Evolutionary conservation across 75 land plant genomes (phyloP), one percentile per base, ranked within the genome.

Genomic region (Pseudotsuga menziesii): DNA sequence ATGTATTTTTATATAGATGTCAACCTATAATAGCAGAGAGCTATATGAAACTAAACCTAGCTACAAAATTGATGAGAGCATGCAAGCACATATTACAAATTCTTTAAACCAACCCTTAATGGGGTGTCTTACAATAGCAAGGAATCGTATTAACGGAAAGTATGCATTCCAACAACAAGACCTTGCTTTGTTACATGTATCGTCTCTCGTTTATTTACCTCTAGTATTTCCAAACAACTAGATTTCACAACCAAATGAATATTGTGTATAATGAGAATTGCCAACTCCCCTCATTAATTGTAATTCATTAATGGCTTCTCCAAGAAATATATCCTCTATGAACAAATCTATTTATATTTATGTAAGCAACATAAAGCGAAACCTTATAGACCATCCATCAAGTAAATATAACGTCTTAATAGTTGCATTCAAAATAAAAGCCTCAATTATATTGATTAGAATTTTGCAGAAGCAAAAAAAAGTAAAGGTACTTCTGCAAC

Each of bases 281-380:
- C 91, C 96, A 78, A 89, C 94, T 94, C 96, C 91, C 74, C 85
- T 84, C 94, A 93, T 91, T 32, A 93, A 82, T 60, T 93, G 94
- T 32, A 94, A 94, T 80, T 93, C 96, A 35, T 94, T 94, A 55
- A 94, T 93, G 67, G 96, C 89, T 17, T 94, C 96, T 57, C 96
- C 96, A 22, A 93, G 89, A 63, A 93, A 84, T 4, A 93, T 76
- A 76, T 92, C 96, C 81, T 93, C 96, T 54, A 3, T 41, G 78
- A 90, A 22, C 94, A 76, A n/a, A n/a, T n/a, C n/a, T n/a, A n/a
- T 81, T 64, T 56, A 63, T 12, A 93, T 87, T 70, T 93, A 90
- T 78, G 57, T 75, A 58, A 41, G 44, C 5, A 41, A 41, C 44
- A 41, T 4, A 41, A 41, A 41, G 44, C 5, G 44, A 41, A 41